Evolutionary conservation across 2,329 filamentous ascomycete genomes (phyloP).

Genomic region (Pyricularia sp.): DNA sequence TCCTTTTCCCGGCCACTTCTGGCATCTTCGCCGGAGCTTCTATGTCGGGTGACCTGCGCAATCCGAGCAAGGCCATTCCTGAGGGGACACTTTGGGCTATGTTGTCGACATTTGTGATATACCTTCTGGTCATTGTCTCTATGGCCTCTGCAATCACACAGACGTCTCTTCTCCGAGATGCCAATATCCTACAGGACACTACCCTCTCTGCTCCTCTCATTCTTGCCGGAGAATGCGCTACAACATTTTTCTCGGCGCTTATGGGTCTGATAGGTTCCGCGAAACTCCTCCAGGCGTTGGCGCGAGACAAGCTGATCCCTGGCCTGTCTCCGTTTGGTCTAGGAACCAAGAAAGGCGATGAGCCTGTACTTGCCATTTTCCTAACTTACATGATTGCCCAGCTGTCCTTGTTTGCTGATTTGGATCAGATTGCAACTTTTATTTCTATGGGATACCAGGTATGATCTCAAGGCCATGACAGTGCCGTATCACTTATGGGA

Average conservation of each 20-base stretch:
- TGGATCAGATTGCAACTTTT: constrained; percentile 80
- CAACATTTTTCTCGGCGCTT: constrained; percentile 70
- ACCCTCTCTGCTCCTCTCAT: constrained; percentile 63
- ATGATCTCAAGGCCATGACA: constrained; percentile 7
- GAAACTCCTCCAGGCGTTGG: constrained; percentile 73
- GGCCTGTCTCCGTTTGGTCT: constrained; percentile 62
- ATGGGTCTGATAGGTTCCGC: constrained; percentile 81
- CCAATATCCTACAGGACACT: constrained; percentile 71
- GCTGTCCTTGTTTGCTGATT: constrained; percentile 65
- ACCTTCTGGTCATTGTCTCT: constrained; percentile 63
- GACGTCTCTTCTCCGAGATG: constrained; percentile 57
- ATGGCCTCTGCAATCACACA: constrained; percentile 67
- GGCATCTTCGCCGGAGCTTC: constrained; percentile 61
- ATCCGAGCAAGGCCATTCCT: constrained; percentile 74
- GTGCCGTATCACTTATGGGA: not conserved
- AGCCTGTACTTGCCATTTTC: constrained; percentile 64
- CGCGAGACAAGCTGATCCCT: constrained; percentile 65
- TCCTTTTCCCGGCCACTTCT: constrained; percentile 63
- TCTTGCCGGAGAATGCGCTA: constrained; percentile 69
- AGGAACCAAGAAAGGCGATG: constrained; percentile 58
- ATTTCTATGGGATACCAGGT: constrained; percentile 82
- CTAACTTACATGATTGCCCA: constrained; percentile 66
- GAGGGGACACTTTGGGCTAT: constrained; percentile 72
- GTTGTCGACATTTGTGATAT: constrained; percentile 60
- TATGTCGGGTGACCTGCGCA: constrained; percentile 77